These are phyloP conservation scores for Sistotremastrum suecicum DNA, from an alignment of 768 basidiomycete genomes.

Conservation along the genomic window DNA sequence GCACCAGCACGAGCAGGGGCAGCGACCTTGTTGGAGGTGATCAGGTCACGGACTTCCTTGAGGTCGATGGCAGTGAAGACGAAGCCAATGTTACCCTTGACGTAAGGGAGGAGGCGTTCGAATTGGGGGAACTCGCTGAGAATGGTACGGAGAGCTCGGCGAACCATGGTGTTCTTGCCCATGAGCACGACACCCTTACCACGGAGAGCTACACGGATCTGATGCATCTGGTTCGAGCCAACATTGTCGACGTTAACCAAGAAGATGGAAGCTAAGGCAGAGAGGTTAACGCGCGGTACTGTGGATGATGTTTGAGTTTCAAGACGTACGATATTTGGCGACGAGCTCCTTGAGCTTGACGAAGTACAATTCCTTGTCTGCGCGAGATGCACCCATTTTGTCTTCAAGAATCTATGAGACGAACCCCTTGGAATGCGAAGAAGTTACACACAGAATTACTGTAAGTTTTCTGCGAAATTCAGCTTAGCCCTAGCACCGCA, in stretches of 20 bases:
- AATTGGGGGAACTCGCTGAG: slow-evolving; percentile 83
- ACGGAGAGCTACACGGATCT: slow-evolving; percentile 90
- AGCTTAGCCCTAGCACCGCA: not conserved
- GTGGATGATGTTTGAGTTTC: not conserved
- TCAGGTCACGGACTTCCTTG: slow-evolving; percentile 88
- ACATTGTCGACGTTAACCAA: slow-evolving; percentile 99
- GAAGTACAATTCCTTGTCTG: slow-evolving; percentile 88
- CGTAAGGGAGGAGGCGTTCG: slow-evolving; percentile 90
- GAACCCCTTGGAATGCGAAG: not conserved
- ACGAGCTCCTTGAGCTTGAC: slow-evolving; percentile 88
- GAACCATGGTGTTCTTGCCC: slow-evolving; percentile 99
- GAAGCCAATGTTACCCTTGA: slow-evolving; percentile 98
- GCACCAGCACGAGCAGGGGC: slow-evolving; percentile 99
- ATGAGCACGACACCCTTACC: slow-evolving; percentile 95
- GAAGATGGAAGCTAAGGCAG: slow-evolving; percentile 81
- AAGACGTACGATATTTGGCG: slow-evolving; percentile 65
- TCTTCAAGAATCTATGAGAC: slow-evolving; percentile 16
- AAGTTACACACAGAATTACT: not conserved
- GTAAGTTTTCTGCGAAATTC: too few relatives aligned
- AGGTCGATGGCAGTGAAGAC: slow-evolving; percentile 90
- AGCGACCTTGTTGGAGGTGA: slow-evolving; percentile 93
- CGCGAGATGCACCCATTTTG: slow-evolving; percentile 84
- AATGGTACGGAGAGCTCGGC: slow-evolving; percentile 89
- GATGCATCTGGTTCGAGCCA: slow-evolving; percentile 98
- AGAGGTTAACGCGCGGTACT: slow-evolving; percentile 4